Evolutionary conservation across 2,329 filamentous ascomycete species (phyloP), one percentile per base, ranked within the genome.

Genomic region (Colletotrichum chrysophilum): DNA sequence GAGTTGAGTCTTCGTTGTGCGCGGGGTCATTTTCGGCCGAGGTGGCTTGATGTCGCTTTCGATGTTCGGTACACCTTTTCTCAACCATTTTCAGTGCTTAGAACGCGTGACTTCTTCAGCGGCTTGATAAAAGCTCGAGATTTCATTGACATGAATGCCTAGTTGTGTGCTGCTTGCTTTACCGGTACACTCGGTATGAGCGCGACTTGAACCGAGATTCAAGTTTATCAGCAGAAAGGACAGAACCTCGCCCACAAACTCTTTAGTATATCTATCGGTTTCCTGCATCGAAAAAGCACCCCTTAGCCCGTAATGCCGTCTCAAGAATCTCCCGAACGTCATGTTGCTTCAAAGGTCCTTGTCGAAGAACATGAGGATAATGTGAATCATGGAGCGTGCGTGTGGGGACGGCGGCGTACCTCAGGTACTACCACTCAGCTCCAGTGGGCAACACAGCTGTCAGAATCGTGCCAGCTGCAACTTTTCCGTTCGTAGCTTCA

Each of bases 251-350:
- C 24, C 5, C 8, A 8, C 7, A 16, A 16, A 14, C 16, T 32
- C 58, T 14, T 18, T 14, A n/a, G 28, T 4, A 6, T 48, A 7
- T 36, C 10, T 10, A 34, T 52, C 28, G 52, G 5, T 64, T 55
- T 48, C 16, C 38, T 10, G 21, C 14, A 5, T 52, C 55, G 6
- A 24, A 30, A 4, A 69, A 34, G 28, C 68, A 74, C 12, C 82
- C 18, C 79, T 87, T 64, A 80, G 81, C 16, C 75, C 72, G 48
- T 28, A 83, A 82, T 0, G 80, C 81, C 24, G 79, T 76, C 26
- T 65, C 56, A n/a, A 83, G 64, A 36, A 89, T 88, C 66, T 83
- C 83, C 26, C 80, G 79, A 60, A 88, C 83, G 2, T 83, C 81
- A 1, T 79, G 74, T 21, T 88, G 81, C 79, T 89, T 88, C 32